Evolutionary conservation across 345 rosid genomes (phyloP), one percentile per base, ranked within the genome.

Genomic region (Dovyalis caffra): DNA sequence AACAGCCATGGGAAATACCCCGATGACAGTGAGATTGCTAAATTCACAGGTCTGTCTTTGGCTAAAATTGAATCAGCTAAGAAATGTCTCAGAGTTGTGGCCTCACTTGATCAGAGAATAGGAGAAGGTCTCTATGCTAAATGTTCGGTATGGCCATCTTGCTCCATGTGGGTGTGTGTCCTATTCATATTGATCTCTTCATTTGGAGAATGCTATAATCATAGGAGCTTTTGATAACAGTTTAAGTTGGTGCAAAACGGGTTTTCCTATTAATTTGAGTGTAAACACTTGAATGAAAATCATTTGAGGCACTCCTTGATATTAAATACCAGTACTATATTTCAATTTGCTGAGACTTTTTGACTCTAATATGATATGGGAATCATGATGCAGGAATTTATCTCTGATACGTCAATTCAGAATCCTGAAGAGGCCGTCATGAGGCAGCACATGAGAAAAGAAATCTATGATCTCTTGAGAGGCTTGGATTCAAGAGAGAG

Each of bases 51-150:
- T 25, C 83, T 81, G 77, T 85, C 97, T 26, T 49, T 90, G 76
- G 84, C 87, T 75, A 87, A 86, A 86, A 87, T 93, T 76, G 82
- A 82, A 81, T 86, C 89, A n/a, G 97, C 97, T 72, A 78, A 87
- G 73, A 80, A 80, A 85, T 93, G 90, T 84, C 83, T 84, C 29
- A 84, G 86, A 80, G 88, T 91, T 66, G 98, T 93, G 18, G 95
- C 95, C 76, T 91, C 97, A 14, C 70, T 91, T 45, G 92, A 93
- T 80, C 81, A 80, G 85, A 93, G 86, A 82, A 74, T 86, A 0
- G 94, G 92, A 61, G 87, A 89, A 68, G 58, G 73, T 62, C 63
- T 74, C 45, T 78, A 78, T 11, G 83, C 88, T 66, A 91, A 91
- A 68, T 83, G 85, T 81, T 56, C 85, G 92, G 98, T 93, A 83